These are phyloP conservation scores for Balakata baccata DNA, from an alignment of 345 rosid species.

Conservation along the genomic window DNA sequence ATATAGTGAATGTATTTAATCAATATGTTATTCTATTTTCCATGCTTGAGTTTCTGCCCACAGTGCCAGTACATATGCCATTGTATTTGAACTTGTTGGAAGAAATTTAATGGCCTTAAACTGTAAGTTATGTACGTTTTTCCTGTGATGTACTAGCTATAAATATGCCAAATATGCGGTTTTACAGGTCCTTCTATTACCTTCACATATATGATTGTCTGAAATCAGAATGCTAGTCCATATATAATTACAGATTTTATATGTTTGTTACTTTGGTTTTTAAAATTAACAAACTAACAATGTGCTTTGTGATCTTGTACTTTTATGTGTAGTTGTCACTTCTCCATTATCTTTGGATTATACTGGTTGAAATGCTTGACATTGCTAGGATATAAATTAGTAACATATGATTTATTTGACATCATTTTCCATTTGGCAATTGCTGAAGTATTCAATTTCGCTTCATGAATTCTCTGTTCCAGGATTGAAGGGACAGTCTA, in stretches of 20 bases:
- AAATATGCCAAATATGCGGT: neutral
- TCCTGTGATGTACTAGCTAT: neutral
- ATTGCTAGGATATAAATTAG: neutral
- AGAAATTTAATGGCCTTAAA: neutral
- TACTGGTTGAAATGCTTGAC: neutral
- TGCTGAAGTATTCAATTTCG: neutral
- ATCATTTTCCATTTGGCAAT: constrained; percentile 2
- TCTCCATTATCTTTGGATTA: neutral
- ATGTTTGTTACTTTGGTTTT: neutral
- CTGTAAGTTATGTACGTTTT: neutral
- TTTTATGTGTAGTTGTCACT: neutral
- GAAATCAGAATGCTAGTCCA: neutral
- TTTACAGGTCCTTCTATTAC: neutral
- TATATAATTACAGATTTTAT: neutral
- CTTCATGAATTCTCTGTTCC: constrained; percentile 4
- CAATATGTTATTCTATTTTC: neutral
- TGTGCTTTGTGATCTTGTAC: neutral
- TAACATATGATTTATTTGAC: neutral
- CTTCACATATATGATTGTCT: neutral
- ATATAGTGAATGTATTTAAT: neutral
- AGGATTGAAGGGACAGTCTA: constrained; percentile 86
- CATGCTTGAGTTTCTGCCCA: neutral
- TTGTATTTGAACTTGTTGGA: neutral
- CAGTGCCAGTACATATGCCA: neutral
- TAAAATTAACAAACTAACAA: neutral